Evolutionary conservation across 805 yeast species (phyloP).

Genomic region (Candida takata): DNA sequence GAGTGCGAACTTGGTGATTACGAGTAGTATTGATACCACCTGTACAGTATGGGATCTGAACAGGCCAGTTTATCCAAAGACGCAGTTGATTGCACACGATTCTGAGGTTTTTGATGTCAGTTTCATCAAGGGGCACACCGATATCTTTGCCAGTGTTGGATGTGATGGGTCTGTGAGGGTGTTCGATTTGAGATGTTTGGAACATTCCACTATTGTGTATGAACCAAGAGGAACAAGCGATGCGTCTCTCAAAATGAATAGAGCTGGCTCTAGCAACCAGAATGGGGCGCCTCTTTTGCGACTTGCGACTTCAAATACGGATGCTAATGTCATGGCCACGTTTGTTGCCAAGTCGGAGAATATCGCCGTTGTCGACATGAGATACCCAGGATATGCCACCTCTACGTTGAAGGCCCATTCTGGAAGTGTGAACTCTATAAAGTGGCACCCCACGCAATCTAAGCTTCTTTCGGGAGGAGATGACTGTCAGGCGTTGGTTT

Average conservation of each 20-base stretch:
- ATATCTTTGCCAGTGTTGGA: constrained; percentile 86
- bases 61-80: constrained; percentile 61
- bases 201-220: constrained; percentile 90
- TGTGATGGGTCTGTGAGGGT: constrained; percentile 93
- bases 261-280: neutral
- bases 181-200: constrained; percentile 81
- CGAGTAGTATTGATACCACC: constrained; percentile 90
- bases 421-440: constrained; percentile 61
- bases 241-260: neutral
- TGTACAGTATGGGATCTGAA: constrained; percentile 92
- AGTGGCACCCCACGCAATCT: constrained; percentile 79
- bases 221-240: constrained; percentile 47
- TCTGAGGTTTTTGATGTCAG: constrained; percentile 90
- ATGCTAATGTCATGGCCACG: constrained; percentile 79
- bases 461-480: constrained; percentile 58
- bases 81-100: constrained; percentile 95
- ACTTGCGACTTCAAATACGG: constrained; percentile 70
- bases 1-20: constrained; percentile 65
- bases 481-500: constrained; percentile 64
- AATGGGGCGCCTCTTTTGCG: constrained; percentile 44
- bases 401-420: constrained; percentile 61
- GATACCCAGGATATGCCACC: constrained; percentile 82
- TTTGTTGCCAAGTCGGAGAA: constrained; percentile 63
- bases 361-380: constrained; percentile 69
- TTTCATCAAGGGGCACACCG: constrained; percentile 65